phyloP scores from a whole-genome alignment of 2,329 filamentous ascomycete species.

The Reticulascus tulasneorum region DNA sequence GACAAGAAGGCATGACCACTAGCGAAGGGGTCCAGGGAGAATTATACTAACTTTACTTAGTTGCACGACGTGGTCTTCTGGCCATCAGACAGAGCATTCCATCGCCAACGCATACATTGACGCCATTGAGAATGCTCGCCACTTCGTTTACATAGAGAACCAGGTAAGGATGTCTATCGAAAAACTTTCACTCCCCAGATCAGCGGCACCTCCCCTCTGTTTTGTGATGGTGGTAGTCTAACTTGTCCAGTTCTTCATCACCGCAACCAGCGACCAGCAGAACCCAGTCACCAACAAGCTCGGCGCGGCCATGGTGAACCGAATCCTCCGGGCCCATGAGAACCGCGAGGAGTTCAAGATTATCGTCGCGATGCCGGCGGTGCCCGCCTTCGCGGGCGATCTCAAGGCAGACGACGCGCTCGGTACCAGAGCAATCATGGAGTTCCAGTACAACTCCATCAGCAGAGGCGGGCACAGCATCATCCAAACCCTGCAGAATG shows the following conservation, averaged over 20 bases:
- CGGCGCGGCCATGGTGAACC: slow-evolving; percentile 72
- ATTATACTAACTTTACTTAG: slow-evolving; percentile 23
- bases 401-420: slow-evolving; percentile 68
- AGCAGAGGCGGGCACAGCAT: slow-evolving; percentile 74
- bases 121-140: slow-evolving; percentile 62
- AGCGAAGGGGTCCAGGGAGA: neutral
- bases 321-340: slow-evolving; percentile 67
- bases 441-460: slow-evolving; percentile 80
- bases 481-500: slow-evolving; percentile 62
- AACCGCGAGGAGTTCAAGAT: slow-evolving; percentile 66
- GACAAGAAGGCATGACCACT: slow-evolving; percentile 38
- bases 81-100: slow-evolving; percentile 61
- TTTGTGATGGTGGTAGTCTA: too few species aligned
- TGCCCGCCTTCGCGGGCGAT: slow-evolving; percentile 80
- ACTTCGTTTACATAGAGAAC: slow-evolving; percentile 80
- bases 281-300: slow-evolving; percentile 73
- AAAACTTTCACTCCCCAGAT: neutral
- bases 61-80: slow-evolving; percentile 48
- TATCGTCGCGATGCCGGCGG: slow-evolving; percentile 73
- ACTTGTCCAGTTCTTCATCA: slow-evolving; percentile 71
- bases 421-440: slow-evolving; percentile 81
- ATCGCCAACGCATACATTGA: slow-evolving; percentile 82
- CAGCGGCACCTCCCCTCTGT: neutral
- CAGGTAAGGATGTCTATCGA: slow-evolving; percentile 34
- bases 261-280: slow-evolving; percentile 67